Conservation (phyloP, 2,329 filamentous ascomycete genomes). For the Didymella lethalis region DNA sequence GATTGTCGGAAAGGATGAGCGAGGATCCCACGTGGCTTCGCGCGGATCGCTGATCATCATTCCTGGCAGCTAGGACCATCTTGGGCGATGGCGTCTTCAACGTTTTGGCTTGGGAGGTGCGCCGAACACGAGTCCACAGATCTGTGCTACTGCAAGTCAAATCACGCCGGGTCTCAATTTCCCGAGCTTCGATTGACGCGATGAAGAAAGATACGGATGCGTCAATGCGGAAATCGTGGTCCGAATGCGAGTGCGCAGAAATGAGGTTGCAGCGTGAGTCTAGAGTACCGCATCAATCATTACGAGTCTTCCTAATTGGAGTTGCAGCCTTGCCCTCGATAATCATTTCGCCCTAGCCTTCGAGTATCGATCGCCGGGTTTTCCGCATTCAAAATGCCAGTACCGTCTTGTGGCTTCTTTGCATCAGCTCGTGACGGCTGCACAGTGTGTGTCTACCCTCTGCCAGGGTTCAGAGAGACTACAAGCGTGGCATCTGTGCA, state of each 20-base stretch:
- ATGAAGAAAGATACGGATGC: neutral
- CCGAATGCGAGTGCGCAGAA: neutral
- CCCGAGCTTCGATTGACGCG: neutral
- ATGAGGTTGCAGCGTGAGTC: too few species aligned
- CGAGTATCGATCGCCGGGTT: neutral
- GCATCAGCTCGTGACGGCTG: too few species aligned
- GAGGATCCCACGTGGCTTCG: neutral
- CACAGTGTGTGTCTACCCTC: too few species aligned
- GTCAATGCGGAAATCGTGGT: neutral
- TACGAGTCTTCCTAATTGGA: too few species aligned
- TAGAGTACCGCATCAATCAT: too few species aligned
- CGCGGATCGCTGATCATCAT: neutral
- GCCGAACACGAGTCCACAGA: neutral
- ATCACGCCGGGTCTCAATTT: neutral
- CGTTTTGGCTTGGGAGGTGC: neutral
- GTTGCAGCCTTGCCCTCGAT: too few species aligned
- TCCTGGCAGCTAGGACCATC: neutral
- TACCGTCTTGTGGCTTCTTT: neutral
- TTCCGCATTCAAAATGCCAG: neutral
- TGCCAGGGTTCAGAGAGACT: neutral
- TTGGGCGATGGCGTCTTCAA: neutral
- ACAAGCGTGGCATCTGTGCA: neutral
- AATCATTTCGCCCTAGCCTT: neutral
- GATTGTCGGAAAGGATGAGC: neutral
- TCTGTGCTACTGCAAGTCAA: neutral